phyloP scores from a whole-genome alignment of 805 yeast species.

The Lipomyces yamanashiensis region DNA sequence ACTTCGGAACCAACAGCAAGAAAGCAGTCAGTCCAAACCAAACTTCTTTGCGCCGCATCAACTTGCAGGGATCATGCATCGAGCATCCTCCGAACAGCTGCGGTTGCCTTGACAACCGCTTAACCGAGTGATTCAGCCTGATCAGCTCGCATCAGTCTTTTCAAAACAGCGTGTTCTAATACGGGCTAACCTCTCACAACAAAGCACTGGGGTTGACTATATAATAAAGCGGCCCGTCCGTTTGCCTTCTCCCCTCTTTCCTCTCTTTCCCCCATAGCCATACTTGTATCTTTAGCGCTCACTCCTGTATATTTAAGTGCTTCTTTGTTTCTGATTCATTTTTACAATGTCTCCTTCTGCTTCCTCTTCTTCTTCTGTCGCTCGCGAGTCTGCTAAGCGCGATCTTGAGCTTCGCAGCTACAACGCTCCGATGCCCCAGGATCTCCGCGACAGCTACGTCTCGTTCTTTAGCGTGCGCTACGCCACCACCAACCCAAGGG shows the following conservation, averaged over 20 bases:
- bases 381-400: not conserved
- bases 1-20: not conserved
- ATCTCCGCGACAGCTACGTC: slow-evolving; percentile 13
- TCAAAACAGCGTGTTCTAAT: not conserved
- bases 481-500: slow-evolving; percentile 13
- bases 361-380: not conserved
- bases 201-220: not conserved
- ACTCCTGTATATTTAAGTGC: not conserved
- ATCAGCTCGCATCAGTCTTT: too few species aligned
- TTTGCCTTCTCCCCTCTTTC: not conserved
- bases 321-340: not conserved
- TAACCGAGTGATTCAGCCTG: not conserved
- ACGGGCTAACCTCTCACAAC: not conserved
- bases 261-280: not conserved
- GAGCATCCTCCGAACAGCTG: not conserved
- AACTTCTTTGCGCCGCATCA: not conserved
- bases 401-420: slow-evolving; percentile 1
- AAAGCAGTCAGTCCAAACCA: not conserved
- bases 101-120: not conserved
- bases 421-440: slow-evolving; percentile 14
- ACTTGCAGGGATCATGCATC: not conserved
- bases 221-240: not conserved
- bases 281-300: not conserved
- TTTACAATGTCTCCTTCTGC: not conserved
- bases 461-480: slow-evolving; percentile 11